These are phyloP conservation scores for Fusarium duplospermum DNA, from an alignment of 2,329 filamentous ascomycete species.

Conservation along the genomic window DNA sequence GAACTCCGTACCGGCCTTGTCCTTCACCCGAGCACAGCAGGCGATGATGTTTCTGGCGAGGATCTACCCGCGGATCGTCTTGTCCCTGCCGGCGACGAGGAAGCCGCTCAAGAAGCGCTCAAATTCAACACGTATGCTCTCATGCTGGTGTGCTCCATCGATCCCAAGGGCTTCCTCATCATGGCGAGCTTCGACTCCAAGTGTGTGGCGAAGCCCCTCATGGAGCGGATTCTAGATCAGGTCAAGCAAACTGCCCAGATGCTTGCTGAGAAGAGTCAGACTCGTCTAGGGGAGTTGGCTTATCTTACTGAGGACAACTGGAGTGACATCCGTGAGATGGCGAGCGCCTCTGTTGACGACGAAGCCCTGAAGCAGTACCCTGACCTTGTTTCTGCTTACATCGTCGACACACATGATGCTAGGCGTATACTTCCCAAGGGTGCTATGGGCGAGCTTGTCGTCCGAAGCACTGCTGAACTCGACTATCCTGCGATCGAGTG, in stretches of 20 bases:
- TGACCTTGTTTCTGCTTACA: constrained; percentile 50
- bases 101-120: constrained; percentile 70
- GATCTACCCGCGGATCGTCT: constrained; percentile 46
- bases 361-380: constrained; percentile 39
- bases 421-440: constrained; percentile 54
- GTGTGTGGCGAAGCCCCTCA: constrained; percentile 62
- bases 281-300: constrained; percentile 49
- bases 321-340: constrained; percentile 45
- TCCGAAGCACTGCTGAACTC: constrained; percentile 48
- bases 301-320: constrained; percentile 51
- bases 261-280: constrained; percentile 55
- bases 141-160: constrained; percentile 73
- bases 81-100: constrained; percentile 52
- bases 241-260: constrained; percentile 63
- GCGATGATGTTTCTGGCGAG: constrained; percentile 52
- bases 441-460: constrained; percentile 57
- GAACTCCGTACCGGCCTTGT: constrained; percentile 67
- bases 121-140: constrained; percentile 71
- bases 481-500: constrained; percentile 40
- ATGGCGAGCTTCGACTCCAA: constrained; percentile 75
- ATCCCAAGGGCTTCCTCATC: constrained; percentile 65
- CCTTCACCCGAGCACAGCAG: constrained; percentile 59
- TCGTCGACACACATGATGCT: constrained; percentile 53
- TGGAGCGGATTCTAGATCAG: constrained; percentile 64
- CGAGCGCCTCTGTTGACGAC: constrained; percentile 21